Conservation (phyloP, 1,284 basidiomycete species). For the Malassezia psittaci region DNA sequence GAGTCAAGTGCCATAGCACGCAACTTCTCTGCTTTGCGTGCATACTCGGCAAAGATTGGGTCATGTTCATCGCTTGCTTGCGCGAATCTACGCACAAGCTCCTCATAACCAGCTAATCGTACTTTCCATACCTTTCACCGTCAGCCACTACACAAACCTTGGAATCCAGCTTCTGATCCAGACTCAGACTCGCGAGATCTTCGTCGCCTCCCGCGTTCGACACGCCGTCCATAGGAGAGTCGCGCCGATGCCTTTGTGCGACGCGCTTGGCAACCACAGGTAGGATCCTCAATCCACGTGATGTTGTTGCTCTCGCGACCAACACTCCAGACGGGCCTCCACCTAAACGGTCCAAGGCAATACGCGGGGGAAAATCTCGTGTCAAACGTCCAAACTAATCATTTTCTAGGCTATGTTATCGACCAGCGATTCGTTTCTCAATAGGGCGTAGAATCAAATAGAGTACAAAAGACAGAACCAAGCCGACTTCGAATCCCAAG, state of each 20-base stretch:
- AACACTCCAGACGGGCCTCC: no score
- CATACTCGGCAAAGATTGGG: conserved; percentile 81
- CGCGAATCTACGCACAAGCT: conserved; percentile 54
- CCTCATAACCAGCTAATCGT: conserved; percentile 80
- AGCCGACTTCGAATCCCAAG: conserved; percentile 48
- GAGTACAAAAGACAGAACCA: conserved; percentile 36
- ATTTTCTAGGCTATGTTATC: neutral
- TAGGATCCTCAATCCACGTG: no score
- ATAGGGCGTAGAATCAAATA: conserved; percentile 39
- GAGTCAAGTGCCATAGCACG: conserved; percentile 55
- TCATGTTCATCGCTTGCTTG: conserved; percentile 73
- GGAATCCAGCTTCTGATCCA: conserved; percentile 73
- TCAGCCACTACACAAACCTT: conserved; percentile 52
- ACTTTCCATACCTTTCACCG: conserved; percentile 79
- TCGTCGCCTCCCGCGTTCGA: conserved; percentile 50
- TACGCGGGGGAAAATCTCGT: no score
- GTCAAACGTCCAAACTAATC: no score
- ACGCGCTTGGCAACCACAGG: no score
- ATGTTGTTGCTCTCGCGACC: no score
- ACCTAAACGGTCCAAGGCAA: no score
- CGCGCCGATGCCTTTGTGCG: no score
- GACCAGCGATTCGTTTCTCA: conserved; percentile 27
- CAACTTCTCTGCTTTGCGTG: conserved; percentile 57
- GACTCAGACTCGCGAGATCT: conserved; percentile 73
- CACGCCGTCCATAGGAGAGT: neutral